These are phyloP conservation scores for Boletus insuetus DNA, from an alignment of 768 basidiomycete species.

Conservation along the genomic window DNA sequence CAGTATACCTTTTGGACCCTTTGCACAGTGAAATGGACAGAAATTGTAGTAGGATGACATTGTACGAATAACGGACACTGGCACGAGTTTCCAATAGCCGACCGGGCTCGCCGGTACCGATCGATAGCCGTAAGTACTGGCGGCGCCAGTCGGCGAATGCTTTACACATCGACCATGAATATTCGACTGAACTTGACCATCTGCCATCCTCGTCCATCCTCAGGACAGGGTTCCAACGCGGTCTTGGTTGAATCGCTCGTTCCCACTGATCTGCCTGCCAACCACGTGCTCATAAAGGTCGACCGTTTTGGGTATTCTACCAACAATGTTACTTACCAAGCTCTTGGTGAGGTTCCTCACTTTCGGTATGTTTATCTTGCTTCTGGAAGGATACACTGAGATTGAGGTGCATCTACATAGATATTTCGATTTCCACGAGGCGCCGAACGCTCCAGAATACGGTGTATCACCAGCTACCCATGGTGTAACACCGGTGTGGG, in stretches of 20 bases:
- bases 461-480: constrained; percentile 47
- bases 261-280: constrained; percentile 29
- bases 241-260: constrained; percentile 27
- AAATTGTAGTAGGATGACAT: neutral
- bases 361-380: constrained; percentile 31
- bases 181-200: constrained; percentile 32
- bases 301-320: constrained; percentile 71
- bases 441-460: constrained; percentile 36
- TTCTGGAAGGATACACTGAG: neutral
- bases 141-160: too few relatives aligned
- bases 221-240: constrained; percentile 26
- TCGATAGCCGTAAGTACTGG: too few relatives aligned
- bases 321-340: constrained; percentile 71
- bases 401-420: constrained; percentile 36
- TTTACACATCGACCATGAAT: constrained; percentile 3
- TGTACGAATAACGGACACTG: too few relatives aligned
- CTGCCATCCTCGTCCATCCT: constrained; percentile 40
- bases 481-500: constrained; percentile 71
- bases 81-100: too few relatives aligned
- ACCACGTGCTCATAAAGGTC: constrained; percentile 54
- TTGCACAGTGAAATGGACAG: neutral
- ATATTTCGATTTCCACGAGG: constrained; percentile 65
- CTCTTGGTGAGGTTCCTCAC: constrained; percentile 42
- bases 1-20: neutral
- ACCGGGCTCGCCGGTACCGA: too few relatives aligned